Base-by-base conservation (phyloP, 768 basidiomycete genomes). In the Galerina marginata region DNA sequence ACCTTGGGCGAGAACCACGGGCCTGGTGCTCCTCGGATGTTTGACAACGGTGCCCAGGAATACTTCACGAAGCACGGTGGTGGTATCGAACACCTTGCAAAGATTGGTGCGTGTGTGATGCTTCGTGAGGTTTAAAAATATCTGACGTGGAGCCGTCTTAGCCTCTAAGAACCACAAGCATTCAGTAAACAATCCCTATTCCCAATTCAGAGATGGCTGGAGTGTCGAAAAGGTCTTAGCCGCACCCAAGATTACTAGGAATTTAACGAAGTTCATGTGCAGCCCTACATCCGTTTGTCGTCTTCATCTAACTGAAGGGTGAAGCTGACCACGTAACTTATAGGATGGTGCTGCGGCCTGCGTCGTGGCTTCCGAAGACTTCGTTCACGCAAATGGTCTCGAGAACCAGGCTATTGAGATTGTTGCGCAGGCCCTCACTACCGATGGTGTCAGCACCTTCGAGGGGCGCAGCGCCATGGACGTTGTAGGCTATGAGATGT, bases 331-430 rank as follows among this genome's bases (percentile, higher is more conserved):
- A 59, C 45, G 29, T 49, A 15, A 26, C 40, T 38, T 40, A 20
- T 49, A 90, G 90, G 89, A 92, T 64, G 89, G 89, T 20, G 89
- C 89, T 23, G 90, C 89, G 2, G 88, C 87, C 64, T 90, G 89
- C 60, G 81, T 95, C 55, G 79, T 95, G 26, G 91, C 87, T 4
- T 91, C 90, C 0, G 92, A 93, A 68, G 83, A 82, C 38, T 94
- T 94, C 65, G 90, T 95, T 6, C 88, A 84, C 50, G 71, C 75
- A 0, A 86, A 92, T 65, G 76, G 79, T 11, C 84, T 94, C 9
- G 88, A 93, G 74, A 95, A 93, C 69, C 93, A 95, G 68, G 91
- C 92, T 14, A 92, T 93, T 61, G 93, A 95, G 69, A 87, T 95
- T 48, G 86, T 90, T 20, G 83, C 86, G 0, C 83, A 84, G 62